phyloP scores from a whole-genome alignment of 2,329 filamentous ascomycete genomes.

The Arthroderma sp. region DNA sequence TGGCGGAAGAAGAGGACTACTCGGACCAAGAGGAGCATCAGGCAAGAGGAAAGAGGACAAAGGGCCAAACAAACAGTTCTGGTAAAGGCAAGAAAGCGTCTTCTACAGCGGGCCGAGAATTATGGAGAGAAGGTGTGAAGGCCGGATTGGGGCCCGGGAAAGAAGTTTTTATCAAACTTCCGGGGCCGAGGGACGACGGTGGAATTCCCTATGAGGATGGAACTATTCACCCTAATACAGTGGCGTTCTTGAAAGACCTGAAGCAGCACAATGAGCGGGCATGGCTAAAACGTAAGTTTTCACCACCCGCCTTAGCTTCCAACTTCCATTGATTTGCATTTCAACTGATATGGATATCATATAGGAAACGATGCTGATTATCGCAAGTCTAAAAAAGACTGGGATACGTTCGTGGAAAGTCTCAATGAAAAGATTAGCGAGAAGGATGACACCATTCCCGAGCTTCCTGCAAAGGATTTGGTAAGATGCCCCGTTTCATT shows the following conservation, averaged over 20 bases:
- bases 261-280: conserved; percentile 48
- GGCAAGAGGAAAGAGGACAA: not conserved
- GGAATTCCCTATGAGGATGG: conserved; percentile 44
- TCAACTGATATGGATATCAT: not conserved
- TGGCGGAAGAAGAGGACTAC: conserved; percentile 3
- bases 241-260: conserved; percentile 47
- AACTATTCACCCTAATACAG: conserved; percentile 50
- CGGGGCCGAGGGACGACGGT: conserved; percentile 48
- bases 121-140: conserved; percentile 45
- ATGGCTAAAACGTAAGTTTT: conserved; percentile 47
- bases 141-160: conserved; percentile 45
- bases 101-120: conserved; percentile 26
- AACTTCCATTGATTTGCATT: conserved; percentile 1
- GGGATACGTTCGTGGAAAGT: conserved; percentile 61
- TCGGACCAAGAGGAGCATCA: conserved; percentile 3
- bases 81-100: conserved; percentile 8
- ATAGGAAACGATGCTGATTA: conserved; percentile 69
- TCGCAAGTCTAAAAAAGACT: conserved; percentile 65
- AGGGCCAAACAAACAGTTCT: conserved; percentile 13
- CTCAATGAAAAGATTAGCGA: conserved; percentile 58
- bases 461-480: conserved; percentile 73
- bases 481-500: conserved; percentile 26
- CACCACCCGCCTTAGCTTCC: not conserved
- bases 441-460: conserved; percentile 69
- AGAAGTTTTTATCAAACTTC: conserved; percentile 49